Percentiles rank a stretch among this genome's conserved stretches.
These are phyloP conservation scores for Choanephora cucurbitarum DNA, from an alignment of 371 early-diverging fungal genomes.

Conservation along the genomic window DNA sequence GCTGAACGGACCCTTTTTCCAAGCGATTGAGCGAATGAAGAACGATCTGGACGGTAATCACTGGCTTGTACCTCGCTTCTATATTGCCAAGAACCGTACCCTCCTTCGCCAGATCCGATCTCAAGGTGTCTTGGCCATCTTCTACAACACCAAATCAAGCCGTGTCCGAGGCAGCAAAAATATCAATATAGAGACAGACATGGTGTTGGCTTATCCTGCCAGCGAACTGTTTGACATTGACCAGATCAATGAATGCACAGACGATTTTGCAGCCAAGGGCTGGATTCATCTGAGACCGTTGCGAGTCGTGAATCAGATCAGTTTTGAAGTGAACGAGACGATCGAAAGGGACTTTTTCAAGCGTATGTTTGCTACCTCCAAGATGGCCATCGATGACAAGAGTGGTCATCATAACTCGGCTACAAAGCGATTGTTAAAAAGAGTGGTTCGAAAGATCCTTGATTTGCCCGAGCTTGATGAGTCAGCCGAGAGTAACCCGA, in stretches of 20 bases:
- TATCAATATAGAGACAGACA: slow-evolving; percentile 40
- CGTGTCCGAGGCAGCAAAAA: slow-evolving; percentile 26
- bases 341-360: slow-evolving; percentile 47
- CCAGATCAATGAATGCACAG: slow-evolving; percentile 42
- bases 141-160: slow-evolving; percentile 36
- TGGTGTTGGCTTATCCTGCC: slow-evolving; percentile 42
- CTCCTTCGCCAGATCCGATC: slow-evolving; percentile 38
- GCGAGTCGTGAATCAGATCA: slow-evolving; percentile 30
- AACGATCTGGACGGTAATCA: slow-evolving; percentile 25
- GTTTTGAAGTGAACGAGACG: slow-evolving; percentile 41
- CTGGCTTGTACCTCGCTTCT: slow-evolving; percentile 40
- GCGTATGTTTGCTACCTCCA: slow-evolving; percentile 46
- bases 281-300: slow-evolving; percentile 47
- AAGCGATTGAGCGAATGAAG: slow-evolving; percentile 43
- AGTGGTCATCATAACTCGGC: slow-evolving; percentile 20
- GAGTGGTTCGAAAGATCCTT: slow-evolving; percentile 34
- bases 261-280: slow-evolving; percentile 42
- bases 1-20: slow-evolving; percentile 48
- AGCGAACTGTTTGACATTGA: slow-evolving; percentile 45
- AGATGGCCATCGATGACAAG: slow-evolving; percentile 33
- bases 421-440: slow-evolving; percentile 26
- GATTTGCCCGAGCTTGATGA: slow-evolving; percentile 17
- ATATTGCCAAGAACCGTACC: slow-evolving; percentile 50
- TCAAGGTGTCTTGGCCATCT: slow-evolving; percentile 43
- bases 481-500: neutral